These are phyloP conservation scores for Rubroshorea leprosula DNA, from an alignment of 345 rosid genomes.

Conservation along the genomic window DNA sequence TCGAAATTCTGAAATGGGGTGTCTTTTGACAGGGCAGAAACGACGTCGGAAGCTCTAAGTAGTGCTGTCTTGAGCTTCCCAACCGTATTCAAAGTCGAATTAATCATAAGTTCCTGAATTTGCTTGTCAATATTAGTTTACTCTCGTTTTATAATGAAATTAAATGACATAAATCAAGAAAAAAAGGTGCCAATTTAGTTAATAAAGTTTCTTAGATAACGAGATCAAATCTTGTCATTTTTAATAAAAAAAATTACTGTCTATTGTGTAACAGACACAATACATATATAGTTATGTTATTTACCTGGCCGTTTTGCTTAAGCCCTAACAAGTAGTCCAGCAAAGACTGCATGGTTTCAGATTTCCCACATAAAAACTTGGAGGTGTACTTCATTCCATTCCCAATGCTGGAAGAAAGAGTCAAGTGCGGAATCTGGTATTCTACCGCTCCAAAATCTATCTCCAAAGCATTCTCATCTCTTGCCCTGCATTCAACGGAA, in stretches of 20 bases:
- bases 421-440: slow-evolving; percentile 53
- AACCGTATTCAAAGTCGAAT: slow-evolving; percentile 48
- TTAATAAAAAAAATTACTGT: too few species aligned
- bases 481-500: slow-evolving; percentile 51
- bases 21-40: slow-evolving; percentile 48
- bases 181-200: too few species aligned
- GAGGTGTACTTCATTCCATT: slow-evolving; percentile 64
- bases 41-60: slow-evolving; percentile 36
- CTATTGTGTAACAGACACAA: not conserved
- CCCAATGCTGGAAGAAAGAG: slow-evolving; percentile 74
- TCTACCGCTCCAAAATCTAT: slow-evolving; percentile 83
- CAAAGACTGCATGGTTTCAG: slow-evolving; percentile 32
- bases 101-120: slow-evolving; percentile 66
- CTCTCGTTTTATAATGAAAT: not conserved
- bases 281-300: not conserved
- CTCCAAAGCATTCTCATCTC: slow-evolving; percentile 71
- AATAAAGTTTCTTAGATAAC: too few species aligned
- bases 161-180: too few species aligned
- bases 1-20: slow-evolving; percentile 57
- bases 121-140: not conserved
- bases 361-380: slow-evolving; percentile 44
- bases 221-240: too few species aligned
- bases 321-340: slow-evolving; percentile 58
- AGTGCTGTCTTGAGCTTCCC: slow-evolving; percentile 61
- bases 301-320: slow-evolving; percentile 77